These are phyloP conservation scores for Paralagenidium karlingii DNA, from an alignment of 352 stramenopile species.

Conservation along the genomic window DNA sequence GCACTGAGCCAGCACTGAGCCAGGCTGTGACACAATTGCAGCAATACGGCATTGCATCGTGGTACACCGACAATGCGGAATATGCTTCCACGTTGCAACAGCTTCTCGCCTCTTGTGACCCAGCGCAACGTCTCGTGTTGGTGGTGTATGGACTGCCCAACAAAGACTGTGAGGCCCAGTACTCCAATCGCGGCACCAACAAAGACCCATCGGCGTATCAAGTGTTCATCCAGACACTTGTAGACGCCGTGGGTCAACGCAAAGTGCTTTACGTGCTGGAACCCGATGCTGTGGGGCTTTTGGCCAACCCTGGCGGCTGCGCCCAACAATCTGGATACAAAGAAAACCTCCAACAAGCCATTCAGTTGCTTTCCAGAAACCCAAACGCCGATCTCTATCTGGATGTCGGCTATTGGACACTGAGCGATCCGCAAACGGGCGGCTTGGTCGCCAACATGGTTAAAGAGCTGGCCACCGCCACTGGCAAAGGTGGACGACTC, in stretches of 20 bases:
- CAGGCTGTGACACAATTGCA: too few species aligned
- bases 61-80: slow-evolving; percentile 50
- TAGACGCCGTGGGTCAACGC: slow-evolving; percentile 1
- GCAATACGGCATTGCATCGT: slow-evolving; percentile 39
- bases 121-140: slow-evolving; percentile 15
- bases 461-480: slow-evolving; percentile 5
- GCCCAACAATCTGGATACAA: slow-evolving; percentile 8
- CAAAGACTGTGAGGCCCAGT: slow-evolving; percentile 18
- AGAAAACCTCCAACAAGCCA: slow-evolving; percentile 10
- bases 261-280: slow-evolving; percentile 26
- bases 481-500: slow-evolving; percentile 7
- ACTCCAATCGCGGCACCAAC: slow-evolving; percentile 14
- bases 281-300: slow-evolving; percentile 13
- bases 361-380: slow-evolving; percentile 6
- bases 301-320: slow-evolving; percentile 8
- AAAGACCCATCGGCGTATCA: slow-evolving; percentile 14
- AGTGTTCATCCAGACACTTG: slow-evolving; percentile 9
- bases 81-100: slow-evolving; percentile 15
- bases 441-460: slow-evolving; percentile 18
- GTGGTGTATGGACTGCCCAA: slow-evolving; percentile 19
- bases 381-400: slow-evolving; percentile 8
- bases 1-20: too few species aligned
- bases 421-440: slow-evolving; percentile 6
- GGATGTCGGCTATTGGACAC: not conserved
- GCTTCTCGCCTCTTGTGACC: slow-evolving; percentile 13